Conservation (phyloP, 331 rosid genomes). For the Quercus tomentella region DNA sequence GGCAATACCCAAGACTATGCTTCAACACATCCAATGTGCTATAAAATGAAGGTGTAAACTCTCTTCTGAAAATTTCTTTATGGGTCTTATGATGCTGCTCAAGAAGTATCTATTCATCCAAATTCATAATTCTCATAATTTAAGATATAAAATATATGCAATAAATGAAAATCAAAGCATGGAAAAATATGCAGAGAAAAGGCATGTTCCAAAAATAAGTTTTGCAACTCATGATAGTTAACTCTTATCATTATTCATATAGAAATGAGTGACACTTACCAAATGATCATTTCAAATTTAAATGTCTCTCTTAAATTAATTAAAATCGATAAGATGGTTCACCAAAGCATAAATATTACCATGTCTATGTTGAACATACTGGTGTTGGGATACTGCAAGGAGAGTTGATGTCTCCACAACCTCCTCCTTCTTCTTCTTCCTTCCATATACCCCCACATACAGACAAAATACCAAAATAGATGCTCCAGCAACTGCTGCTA, state of each 20-base stretch:
- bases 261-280: background rate
- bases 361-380: slow-evolving; percentile 33
- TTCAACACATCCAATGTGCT: background rate
- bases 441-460: slow-evolving; percentile 39
- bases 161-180: background rate
- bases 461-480: slow-evolving; percentile 38
- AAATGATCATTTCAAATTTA: background rate
- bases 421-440: background rate
- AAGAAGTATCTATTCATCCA: too few species aligned
- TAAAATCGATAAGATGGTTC: background rate
- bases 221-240: background rate
- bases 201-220: background rate
- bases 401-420: slow-evolving; percentile 32
- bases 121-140: background rate
- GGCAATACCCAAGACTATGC: background rate
- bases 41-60: background rate
- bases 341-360: slow-evolving; percentile 16
- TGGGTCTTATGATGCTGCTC: too few species aligned
- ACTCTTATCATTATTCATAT: background rate
- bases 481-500: slow-evolving; percentile 42
- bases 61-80: background rate
- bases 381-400: slow-evolving; percentile 34
- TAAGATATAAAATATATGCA: background rate
- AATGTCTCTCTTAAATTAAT: background rate
- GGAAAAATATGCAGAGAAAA: background rate